Evolutionary conservation across 148 eudicot genomes (phyloP).

Genomic region (Diospyros lotus): DNA sequence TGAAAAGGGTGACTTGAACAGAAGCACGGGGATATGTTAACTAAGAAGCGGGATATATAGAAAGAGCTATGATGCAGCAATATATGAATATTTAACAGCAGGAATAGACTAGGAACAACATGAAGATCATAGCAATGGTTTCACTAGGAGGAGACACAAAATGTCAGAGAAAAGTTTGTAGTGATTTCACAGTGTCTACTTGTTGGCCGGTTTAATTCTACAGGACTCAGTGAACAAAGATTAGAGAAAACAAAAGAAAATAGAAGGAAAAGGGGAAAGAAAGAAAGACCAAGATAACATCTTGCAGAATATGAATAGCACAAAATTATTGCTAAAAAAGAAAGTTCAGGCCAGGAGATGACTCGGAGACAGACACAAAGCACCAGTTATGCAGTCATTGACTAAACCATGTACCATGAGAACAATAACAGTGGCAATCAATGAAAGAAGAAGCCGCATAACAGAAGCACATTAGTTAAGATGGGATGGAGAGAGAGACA

Average conservation of each 20-base stretch:
- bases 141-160: neutral
- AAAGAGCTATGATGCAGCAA: neutral
- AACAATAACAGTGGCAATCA: no score
- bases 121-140: neutral
- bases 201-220: neutral
- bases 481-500: neutral
- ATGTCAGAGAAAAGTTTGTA: conserved; percentile 3
- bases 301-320: no score
- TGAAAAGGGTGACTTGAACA: conserved; percentile 3
- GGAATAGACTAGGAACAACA: neutral
- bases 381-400: no score
- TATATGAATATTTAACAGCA: neutral
- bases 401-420: no score
- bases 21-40: neutral
- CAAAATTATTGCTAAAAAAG: no score
- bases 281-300: neutral
- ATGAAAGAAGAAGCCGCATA: neutral
- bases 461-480: neutral
- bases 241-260: neutral
- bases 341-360: no score
- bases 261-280: neutral
- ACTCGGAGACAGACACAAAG: no score
- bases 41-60: neutral
- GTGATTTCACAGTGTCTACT: neutral
- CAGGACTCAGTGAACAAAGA: neutral